Conservation (phyloP, 768 basidiomycete genomes). For the Pleurotus citrinopileatus region DNA sequence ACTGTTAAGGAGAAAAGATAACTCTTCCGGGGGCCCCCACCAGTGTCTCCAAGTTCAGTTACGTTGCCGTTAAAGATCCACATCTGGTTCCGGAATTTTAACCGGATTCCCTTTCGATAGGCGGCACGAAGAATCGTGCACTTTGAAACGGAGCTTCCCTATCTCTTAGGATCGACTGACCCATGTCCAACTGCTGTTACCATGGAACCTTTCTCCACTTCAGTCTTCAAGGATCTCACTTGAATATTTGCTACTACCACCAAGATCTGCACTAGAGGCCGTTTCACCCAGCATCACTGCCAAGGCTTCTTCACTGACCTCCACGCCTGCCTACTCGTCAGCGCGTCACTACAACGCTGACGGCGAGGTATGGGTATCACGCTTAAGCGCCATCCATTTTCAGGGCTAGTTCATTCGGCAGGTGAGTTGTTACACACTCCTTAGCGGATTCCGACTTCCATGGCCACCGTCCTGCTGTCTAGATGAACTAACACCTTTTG, state of each 20-base stretch:
- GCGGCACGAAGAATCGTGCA: constrained; percentile 56
- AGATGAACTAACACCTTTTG: constrained; percentile 84
- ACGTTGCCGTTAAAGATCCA: constrained; percentile 68
- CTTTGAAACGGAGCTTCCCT: constrained; percentile 46
- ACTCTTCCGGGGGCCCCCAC: constrained; percentile 75
- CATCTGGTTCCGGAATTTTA: constrained; percentile 77
- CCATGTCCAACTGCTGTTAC: constrained; percentile 86
- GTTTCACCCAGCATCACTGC: constrained; percentile 72
- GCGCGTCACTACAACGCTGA: constrained; percentile 67
- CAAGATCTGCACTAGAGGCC: constrained; percentile 85
- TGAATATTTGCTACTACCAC: constrained; percentile 89
- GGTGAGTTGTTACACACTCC: constrained; percentile 89
- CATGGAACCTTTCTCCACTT: constrained; percentile 88
- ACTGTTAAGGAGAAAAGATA: constrained; percentile 77
- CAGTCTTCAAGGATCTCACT: constrained; percentile 85
- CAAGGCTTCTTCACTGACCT: constrained; percentile 76
- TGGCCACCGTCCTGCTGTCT: constrained; percentile 88
- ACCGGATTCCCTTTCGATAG: constrained; percentile 79
- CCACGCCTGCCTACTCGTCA: constrained; percentile 78
- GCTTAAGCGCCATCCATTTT: constrained; percentile 90
- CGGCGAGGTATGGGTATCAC: constrained; percentile 83
- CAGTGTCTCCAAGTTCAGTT: constrained; percentile 63
- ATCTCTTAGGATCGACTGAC: constrained; percentile 61
- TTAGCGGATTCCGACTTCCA: constrained; percentile 85
- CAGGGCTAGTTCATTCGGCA: constrained; percentile 90